Conservation (phyloP, 768 basidiomycete genomes). For the Leccinum variicolor region DNA sequence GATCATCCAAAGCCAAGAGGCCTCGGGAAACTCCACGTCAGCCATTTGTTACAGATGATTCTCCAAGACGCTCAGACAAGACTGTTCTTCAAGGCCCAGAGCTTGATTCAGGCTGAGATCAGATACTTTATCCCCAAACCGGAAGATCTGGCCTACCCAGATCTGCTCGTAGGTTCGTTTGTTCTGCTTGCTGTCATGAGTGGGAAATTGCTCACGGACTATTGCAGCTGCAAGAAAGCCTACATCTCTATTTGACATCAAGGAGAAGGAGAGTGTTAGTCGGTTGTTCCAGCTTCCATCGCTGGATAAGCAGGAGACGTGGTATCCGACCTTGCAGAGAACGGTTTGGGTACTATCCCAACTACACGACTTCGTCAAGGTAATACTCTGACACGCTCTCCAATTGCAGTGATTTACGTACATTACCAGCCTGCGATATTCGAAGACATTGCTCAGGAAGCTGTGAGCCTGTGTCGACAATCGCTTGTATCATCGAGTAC, state of each 20-base stretch:
- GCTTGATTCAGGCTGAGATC: conserved; percentile 86
- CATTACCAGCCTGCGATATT: conserved; percentile 83
- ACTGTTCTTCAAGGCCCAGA: conserved; percentile 93
- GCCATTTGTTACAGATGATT: conserved; percentile 80
- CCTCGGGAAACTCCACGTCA: conserved; percentile 69
- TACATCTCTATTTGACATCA: conserved; percentile 41
- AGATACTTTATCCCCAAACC: conserved; percentile 73
- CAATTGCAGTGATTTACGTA: not conserved
- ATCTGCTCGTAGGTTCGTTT: conserved; percentile 65
- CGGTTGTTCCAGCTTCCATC: conserved; percentile 69
- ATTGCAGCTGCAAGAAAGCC: conserved; percentile 46
- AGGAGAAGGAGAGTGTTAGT: conserved; percentile 68
- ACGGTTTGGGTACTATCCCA: conserved; percentile 91
- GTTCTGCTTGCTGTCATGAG: not conserved
- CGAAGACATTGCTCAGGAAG: conserved; percentile 95
- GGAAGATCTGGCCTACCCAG: conserved; percentile 86
- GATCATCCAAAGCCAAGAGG: conserved; percentile 37
- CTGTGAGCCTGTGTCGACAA: conserved; percentile 74
- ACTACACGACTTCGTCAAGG: conserved; percentile 90
- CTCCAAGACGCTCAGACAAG: conserved; percentile 95
- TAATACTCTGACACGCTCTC: conserved; percentile 30
- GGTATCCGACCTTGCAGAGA: conserved; percentile 88
- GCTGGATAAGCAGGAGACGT: conserved; percentile 73
- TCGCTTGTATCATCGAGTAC: conserved; percentile 75
- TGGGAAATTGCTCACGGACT: conserved; percentile 3